These are phyloP conservation scores for Colletotrichum sp. DNA, from an alignment of 2,329 filamentous ascomycete genomes.

Conservation along the genomic window DNA sequence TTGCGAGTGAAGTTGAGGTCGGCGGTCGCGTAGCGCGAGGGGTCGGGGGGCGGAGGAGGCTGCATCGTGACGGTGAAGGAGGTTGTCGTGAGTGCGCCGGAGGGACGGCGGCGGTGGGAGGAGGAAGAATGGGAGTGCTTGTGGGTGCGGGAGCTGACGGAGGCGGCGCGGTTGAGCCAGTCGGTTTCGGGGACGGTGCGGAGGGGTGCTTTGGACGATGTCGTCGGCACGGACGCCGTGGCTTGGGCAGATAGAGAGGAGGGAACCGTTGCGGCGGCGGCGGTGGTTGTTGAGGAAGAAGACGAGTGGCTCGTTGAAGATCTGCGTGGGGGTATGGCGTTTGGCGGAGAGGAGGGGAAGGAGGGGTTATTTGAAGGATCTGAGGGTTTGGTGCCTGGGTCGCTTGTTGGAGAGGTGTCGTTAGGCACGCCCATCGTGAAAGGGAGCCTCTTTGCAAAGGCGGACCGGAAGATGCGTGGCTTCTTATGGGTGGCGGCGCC, in stretches of 20 bases:
- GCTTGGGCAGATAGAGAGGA: not conserved
- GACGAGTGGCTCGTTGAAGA: constrained; percentile 58
- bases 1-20: constrained; percentile 59
- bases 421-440: constrained; percentile 17
- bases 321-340: constrained; percentile 74
- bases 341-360: constrained; percentile 50
- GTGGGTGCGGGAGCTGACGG: constrained; percentile 33
- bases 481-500: constrained; percentile 1
- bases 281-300: constrained; percentile 31
- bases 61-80: constrained; percentile 42
- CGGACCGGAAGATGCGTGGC: constrained; percentile 3
- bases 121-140: constrained; percentile 6
- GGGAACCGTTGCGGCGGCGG: not conserved
- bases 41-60: constrained; percentile 49
- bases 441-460: not conserved
- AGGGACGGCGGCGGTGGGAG: constrained; percentile 5
- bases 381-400: constrained; percentile 4
- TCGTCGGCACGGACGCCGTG: constrained; percentile 25
- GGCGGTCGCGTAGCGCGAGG: constrained; percentile 57
- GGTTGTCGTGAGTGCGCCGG: constrained; percentile 25
- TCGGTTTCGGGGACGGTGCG: constrained; percentile 65
- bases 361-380: constrained; percentile 15
- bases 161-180: constrained; percentile 49
- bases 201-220: constrained; percentile 46
- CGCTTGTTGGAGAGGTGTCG: constrained; percentile 2